Evolutionary conservation across 352 stramenopile species (phyloP), one percentile per base, ranked within the genome.

Genomic region (Phytopythium sindhum): DNA sequence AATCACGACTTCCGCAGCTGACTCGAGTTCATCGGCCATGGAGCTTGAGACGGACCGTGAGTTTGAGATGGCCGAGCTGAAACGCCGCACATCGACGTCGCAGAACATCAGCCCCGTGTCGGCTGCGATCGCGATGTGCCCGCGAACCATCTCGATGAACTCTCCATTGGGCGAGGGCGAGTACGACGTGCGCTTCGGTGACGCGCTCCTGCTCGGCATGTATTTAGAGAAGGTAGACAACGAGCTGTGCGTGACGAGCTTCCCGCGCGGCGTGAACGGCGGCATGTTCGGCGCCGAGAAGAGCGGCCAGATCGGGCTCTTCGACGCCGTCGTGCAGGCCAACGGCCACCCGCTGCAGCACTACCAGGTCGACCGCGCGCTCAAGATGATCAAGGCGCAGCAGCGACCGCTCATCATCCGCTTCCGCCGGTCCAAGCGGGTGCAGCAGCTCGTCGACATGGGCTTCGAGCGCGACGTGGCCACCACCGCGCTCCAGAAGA

Each of bases 321-420:
- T 90, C 47, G 86, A 94, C 66, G 68, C 78, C 21, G 59, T 94
- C 17, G 52, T 94, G 48, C 85, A 91, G 58, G 86, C 86, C 31
- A 94, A 94, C 33, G 86, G 86, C 39, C 86, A 94, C 56, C 82
- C 83, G 33, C 72, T 94, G 45, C 81, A 91, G 61, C 86, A 94
- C 56, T 94, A 94, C 64, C 75, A 88, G 31, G 84, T 93, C 41
- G 84, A 94, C 53, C 81, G 86, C 33, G 86, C 84, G 3, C 68
- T 94, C 39, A 92, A 94, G 68, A 90, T 94, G 81, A 90, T 94
- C 62, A 91, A 91, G 62, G 86, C 77, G 39, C 86, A 94, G 68
- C 82, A 68, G 8, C 80, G 86, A 33, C 86, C 86, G 57, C 77
- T 94, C 33, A 61, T 91, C n/a, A 79, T 94, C 60, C 86, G 86